phyloP scores from a whole-genome alignment of 805 yeast species.

The Nakazawaea peltata region DNA sequence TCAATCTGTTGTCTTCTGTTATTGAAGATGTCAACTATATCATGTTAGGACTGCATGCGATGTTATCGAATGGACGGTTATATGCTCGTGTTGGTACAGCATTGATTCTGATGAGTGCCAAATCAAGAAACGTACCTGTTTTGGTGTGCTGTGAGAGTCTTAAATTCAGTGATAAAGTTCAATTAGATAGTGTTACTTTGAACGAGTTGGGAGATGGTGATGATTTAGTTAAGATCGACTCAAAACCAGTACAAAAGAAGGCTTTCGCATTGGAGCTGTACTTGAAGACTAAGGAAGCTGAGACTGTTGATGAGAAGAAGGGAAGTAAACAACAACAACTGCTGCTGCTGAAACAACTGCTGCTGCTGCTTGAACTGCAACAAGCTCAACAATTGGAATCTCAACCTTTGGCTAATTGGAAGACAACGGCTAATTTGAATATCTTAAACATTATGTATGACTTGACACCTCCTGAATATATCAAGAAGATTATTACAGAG shows the following conservation, averaged over 20 bases:
- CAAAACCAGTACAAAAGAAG: slow-evolving; percentile 47
- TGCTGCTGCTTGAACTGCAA: slow-evolving; percentile 1
- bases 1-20: slow-evolving; percentile 72
- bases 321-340: slow-evolving; percentile 17
- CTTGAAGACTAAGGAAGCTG: slow-evolving; percentile 31
- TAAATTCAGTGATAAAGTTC: slow-evolving; percentile 92
- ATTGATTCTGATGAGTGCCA: slow-evolving; percentile 84
- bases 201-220: slow-evolving; percentile 85
- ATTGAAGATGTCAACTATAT: slow-evolving; percentile 85
- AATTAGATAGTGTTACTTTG: slow-evolving; percentile 88
- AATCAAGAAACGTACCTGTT: slow-evolving; percentile 84
- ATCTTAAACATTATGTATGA: slow-evolving; percentile 86
- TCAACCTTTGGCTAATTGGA: slow-evolving; percentile 55
- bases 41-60: slow-evolving; percentile 93
- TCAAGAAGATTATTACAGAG: slow-evolving; percentile 93
- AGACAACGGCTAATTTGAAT: slow-evolving; percentile 51
- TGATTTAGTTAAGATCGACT: slow-evolving; percentile 47
- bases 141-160: slow-evolving; percentile 92
- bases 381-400: slow-evolving; percentile 16
- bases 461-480: slow-evolving; percentile 87
- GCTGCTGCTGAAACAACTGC: slow-evolving; percentile 11
- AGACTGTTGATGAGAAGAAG: slow-evolving; percentile 18
- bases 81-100: slow-evolving; percentile 95
- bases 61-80: slow-evolving; percentile 89
- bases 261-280: slow-evolving; percentile 64